A percentile compares a stretch with the other conserved stretches of the same genome.
Evolutionary conservation across 345 rosid genomes (phyloP).

Genomic region (Populus deltoides): DNA sequence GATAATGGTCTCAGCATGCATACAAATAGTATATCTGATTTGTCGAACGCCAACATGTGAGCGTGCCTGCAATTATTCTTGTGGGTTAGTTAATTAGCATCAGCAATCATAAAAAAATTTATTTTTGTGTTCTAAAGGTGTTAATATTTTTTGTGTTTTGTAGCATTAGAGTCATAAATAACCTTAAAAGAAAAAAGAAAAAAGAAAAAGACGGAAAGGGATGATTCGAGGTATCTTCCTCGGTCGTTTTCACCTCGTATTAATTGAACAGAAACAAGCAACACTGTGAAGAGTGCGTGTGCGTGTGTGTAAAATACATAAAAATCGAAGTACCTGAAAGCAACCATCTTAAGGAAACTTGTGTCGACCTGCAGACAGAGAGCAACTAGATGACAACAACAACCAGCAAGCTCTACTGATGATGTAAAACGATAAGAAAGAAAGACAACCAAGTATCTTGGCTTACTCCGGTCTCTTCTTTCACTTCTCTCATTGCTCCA

Average conservation of each 20-base stretch:
- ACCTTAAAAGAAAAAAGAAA: no score
- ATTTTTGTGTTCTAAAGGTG: no score
- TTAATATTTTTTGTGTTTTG: no score
- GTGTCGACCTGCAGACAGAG: conserved; percentile 38
- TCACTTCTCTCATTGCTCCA: conserved; percentile 54
- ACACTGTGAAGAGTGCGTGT: no score
- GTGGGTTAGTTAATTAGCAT: not conserved
- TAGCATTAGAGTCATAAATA: no score
- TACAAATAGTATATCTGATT: conserved; percentile 48
- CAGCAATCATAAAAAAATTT: no score
- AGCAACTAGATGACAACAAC: not conserved
- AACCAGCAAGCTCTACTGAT: no score
- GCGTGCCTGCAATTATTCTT: conserved; percentile 33
- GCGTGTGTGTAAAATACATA: no score
- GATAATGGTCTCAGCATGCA: conserved; percentile 48
- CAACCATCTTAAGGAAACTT: conserved; percentile 39
- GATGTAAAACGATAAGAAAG: not conserved
- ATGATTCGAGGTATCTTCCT: not conserved
- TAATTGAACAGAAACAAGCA: no score
- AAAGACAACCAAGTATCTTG: not conserved
- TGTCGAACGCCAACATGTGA: conserved; percentile 45
- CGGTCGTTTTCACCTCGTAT: not conserved
- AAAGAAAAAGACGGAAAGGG: no score
- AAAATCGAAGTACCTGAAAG: conserved; percentile 37
- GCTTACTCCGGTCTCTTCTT: conserved; percentile 60